A percentile compares a stretch with the other conserved stretches of the same genome.
Conservation (phyloP, 1,284 basidiomycete species). For the Irpex sp. region DNA sequence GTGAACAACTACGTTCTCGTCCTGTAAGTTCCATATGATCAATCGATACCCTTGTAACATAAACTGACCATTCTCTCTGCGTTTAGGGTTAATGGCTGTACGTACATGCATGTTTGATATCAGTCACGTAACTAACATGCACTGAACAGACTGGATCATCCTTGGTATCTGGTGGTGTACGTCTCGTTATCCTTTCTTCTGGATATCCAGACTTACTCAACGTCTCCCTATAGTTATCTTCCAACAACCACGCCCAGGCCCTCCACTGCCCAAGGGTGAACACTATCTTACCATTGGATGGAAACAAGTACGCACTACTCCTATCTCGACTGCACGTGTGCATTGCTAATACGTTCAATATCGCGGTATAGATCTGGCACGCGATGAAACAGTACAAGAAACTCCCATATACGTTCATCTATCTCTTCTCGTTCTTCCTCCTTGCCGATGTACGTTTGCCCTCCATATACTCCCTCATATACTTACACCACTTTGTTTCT, state of each 20-base stretch:
- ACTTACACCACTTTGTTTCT: not conserved
- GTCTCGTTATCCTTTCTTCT: constrained; percentile 18
- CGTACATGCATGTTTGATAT: not conserved
- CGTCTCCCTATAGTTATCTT: constrained; percentile 53
- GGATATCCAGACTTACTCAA: not conserved
- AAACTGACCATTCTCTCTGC: not conserved
- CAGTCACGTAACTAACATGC: not conserved
- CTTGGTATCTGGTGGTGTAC: constrained; percentile 79
- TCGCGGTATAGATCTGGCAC: constrained; percentile 47
- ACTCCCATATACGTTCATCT: constrained; percentile 72
- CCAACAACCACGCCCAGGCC: constrained; percentile 71
- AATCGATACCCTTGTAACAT: not conserved
- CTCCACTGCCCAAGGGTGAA: constrained; percentile 65
- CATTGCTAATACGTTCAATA: not conserved
- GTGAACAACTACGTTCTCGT: constrained; percentile 70
- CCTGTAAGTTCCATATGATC: constrained; percentile 36
- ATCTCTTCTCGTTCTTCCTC: constrained; percentile 71
- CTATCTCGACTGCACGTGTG: no score
- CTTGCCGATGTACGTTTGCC: constrained; percentile 55
- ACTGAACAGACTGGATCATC: constrained; percentile 50
- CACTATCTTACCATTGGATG: constrained; percentile 72
- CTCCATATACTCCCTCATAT: constrained; percentile 8
- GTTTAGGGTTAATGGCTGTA: not conserved
- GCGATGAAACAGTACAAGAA: constrained; percentile 66
- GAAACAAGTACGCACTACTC: constrained; percentile 71